Base-by-base conservation (phyloP, 768 basidiomycete species). In the Lactarius hengduanensis region DNA sequence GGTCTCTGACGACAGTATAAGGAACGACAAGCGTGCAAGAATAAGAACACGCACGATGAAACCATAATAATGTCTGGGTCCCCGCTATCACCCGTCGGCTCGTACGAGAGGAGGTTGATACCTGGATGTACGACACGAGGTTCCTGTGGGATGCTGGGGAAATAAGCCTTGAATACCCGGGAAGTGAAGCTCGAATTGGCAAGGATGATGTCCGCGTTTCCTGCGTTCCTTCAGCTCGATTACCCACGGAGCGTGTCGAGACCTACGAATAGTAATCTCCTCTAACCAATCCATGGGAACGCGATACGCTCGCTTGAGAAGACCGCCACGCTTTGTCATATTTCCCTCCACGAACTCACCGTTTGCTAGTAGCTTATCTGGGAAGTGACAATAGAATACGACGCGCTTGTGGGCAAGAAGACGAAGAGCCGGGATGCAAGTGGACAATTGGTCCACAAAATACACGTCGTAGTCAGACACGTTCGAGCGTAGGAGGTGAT, bases 341-440 rank as follows among this genome's bases (percentile, higher is more conserved):
- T 78, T 76, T 15, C 84, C 87, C 61, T 89, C 86, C 0, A 86
- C 81, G 72, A 77, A 86, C 45, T 82, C 85, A 0, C 91, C 91
- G 68, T 86, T 84, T 7, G 90, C 86, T 32, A 98, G 83, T 0
- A 98, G 80, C 76, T 96, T 96, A 78, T 99, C 96, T 0, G 96
- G 97, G 71, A 99, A 98, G 75, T 98, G 97, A 71, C 94, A 96
- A 75, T 99, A 98, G 77, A 98, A 98, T 22, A 98, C 89, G 36
- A 96, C 91, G 2, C 93, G 86, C n/a, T 85, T 92, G 26, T 80
- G 80, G 2, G 81, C 84, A 16, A 92, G 72, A 66, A 79, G 72
- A 2, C 92, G 84, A 0, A 99, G 80, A 65, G 97, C 80, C 0
- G 96, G 96, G 30, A 98, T 81, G 69, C 91, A 94, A 1, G 95